phyloP scores from a whole-genome alignment of 805 yeast species.

The Hanseniaspora pseudoguilliermondii region DNA sequence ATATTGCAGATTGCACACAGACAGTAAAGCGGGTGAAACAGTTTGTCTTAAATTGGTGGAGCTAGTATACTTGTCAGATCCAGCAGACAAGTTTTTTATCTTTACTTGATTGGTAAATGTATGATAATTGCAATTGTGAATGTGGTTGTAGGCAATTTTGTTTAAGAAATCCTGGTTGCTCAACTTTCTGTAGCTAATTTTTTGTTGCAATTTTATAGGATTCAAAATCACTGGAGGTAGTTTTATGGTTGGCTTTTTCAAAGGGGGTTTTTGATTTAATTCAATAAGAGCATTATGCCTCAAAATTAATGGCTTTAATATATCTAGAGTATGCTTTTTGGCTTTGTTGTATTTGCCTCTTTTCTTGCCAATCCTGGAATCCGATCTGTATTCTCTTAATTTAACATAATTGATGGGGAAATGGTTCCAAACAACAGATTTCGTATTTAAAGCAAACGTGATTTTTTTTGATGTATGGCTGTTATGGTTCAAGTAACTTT shows the following conservation, averaged over 20 bases:
- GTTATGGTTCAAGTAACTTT: neutral
- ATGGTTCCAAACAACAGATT: neutral
- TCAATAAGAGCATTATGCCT: slow-evolving; percentile 25
- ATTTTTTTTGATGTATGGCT: neutral
- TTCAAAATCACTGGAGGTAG: neutral
- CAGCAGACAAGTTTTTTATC: neutral
- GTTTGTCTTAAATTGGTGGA: neutral
- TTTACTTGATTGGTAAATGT: neutral
- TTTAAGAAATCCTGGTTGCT: neutral
- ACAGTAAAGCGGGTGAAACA: neutral
- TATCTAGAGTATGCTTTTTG: slow-evolving; percentile 42
- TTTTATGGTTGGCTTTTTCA: neutral
- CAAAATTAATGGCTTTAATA: slow-evolving; percentile 36
- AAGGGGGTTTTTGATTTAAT: slow-evolving; percentile 13
- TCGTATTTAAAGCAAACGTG: neutral
- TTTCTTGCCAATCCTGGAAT: slow-evolving; percentile 1
- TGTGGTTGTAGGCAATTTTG: neutral
- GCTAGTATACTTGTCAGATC: neutral
- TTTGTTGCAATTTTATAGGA: neutral
- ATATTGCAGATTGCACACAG: neutral
- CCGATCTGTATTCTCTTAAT: neutral
- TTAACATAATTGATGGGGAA: neutral
- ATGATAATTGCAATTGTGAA: neutral
- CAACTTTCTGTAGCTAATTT: neutral
- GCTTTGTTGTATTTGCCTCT: slow-evolving; percentile 7